Evolutionary conservation across 2,329 filamentous ascomycete species (phyloP).

Genomic region (Fusarium praegraminearum): DNA sequence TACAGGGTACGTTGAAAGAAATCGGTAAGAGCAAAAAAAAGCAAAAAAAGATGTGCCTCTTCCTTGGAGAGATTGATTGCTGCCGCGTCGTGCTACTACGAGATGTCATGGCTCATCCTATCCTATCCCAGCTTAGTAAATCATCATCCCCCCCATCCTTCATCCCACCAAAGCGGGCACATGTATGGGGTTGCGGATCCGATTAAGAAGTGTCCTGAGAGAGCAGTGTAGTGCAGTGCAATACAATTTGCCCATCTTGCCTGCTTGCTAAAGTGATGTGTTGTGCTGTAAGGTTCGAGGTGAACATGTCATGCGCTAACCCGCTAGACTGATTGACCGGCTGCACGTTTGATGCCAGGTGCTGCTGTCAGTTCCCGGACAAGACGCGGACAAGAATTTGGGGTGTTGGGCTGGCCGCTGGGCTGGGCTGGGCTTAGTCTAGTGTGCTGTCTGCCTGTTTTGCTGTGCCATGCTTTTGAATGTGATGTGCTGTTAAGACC

Average conservation of each 20-base stretch:
- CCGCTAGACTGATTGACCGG: constrained; percentile 39
- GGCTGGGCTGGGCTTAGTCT: background rate
- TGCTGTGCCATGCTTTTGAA: background rate
- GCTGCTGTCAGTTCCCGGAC: constrained; percentile 36
- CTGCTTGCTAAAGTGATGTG: background rate
- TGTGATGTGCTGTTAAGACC: background rate
- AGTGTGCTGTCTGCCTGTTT: background rate
- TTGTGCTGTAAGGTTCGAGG: constrained; percentile 8
- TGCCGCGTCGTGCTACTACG: background rate
- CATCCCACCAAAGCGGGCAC: constrained; percentile 26
- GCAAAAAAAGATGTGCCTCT: constrained; percentile 3
- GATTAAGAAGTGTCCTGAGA: constrained; percentile 4
- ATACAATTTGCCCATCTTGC: constrained; percentile 28
- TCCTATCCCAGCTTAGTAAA: background rate
- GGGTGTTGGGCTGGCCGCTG: background rate
- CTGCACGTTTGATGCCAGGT: constrained; percentile 28
- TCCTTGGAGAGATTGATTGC: background rate
- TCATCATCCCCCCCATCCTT: constrained; percentile 9
- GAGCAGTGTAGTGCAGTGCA: constrained; percentile 13
- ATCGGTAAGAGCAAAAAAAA: constrained; percentile 28
- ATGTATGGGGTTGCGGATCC: constrained; percentile 33
- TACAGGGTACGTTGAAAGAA: constrained; percentile 31
- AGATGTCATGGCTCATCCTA: constrained; percentile 36
- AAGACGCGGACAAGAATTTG: constrained; percentile 11
- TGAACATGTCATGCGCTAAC: constrained; percentile 35